Conservation (phyloP, 1,139 yeast genomes). For the Kodamaea arcana region DNA sequence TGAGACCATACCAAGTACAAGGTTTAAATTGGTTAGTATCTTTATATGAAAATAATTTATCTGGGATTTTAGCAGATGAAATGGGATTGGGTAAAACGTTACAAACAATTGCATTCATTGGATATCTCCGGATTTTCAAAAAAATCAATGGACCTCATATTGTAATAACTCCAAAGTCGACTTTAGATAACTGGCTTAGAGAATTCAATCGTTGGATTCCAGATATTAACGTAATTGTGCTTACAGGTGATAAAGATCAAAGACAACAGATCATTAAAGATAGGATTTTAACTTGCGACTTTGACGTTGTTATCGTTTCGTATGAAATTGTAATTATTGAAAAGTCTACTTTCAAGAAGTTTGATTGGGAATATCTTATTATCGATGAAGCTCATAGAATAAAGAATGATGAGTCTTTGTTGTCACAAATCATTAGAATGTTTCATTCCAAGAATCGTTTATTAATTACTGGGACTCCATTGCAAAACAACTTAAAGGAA, state of each 20-base stretch:
- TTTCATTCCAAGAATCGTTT: conserved; percentile 68
- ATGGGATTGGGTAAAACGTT: conserved; percentile 97
- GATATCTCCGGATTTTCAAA: conserved; percentile 61
- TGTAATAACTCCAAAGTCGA: conserved; percentile 73
- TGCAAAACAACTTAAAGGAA: conserved; percentile 75
- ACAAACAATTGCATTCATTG: conserved; percentile 84
- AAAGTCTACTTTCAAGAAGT: conserved; percentile 57
- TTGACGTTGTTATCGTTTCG: conserved; percentile 70
- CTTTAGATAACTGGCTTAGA: conserved; percentile 75
- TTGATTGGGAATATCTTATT: conserved; percentile 70
- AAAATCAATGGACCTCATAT: conserved; percentile 68
- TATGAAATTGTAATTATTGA: conserved; percentile 77
- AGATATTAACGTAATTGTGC: conserved; percentile 60
- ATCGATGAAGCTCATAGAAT: conserved; percentile 83
- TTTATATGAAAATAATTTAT: conserved; percentile 74
- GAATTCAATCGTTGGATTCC: conserved; percentile 81
- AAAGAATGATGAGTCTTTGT: conserved; percentile 69
- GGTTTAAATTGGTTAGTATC: conserved; percentile 92
- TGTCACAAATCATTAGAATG: conserved; percentile 71
- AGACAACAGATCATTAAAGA: conserved; percentile 51
- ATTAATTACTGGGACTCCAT: conserved; percentile 76
- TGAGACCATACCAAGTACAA: conserved; percentile 84
- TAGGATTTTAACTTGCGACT: conserved; percentile 54
- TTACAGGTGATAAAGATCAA: conserved; percentile 71
- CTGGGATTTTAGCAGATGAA: conserved; percentile 95